Conservation (phyloP, 306 rosid species). For the Glycyrrhiza uralensis region DNA sequence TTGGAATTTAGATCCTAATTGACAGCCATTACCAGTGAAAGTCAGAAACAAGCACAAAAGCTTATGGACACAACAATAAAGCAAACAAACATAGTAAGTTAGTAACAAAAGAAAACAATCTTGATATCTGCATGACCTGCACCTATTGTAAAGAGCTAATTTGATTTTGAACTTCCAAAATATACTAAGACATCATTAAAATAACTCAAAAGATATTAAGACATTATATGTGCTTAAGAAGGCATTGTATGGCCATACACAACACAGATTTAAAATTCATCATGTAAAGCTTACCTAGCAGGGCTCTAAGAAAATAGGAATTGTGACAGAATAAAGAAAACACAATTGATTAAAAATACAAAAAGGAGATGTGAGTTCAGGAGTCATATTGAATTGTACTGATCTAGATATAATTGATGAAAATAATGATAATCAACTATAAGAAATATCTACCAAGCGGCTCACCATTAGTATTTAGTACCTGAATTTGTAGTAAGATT, state of each 20-base stretch:
- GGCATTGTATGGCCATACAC: neutral
- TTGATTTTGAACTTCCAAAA: conserved; percentile 4
- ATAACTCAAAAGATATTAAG: neutral
- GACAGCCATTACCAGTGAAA: conserved; percentile 11
- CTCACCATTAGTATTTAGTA: neutral
- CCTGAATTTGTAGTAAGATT: neutral
- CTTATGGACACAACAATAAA: neutral
- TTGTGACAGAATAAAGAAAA: neutral
- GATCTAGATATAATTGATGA: neutral
- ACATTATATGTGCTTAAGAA: neutral
- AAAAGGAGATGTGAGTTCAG: neutral
- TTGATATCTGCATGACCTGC: neutral
- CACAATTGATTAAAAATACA: neutral
- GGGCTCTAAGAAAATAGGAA: neutral
- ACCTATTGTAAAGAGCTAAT: neutral
- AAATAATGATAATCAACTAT: neutral
- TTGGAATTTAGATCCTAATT: conserved; percentile 26
- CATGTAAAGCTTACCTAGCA: neutral
- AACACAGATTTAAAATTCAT: neutral
- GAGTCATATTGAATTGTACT: neutral
- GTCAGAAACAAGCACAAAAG: conserved; percentile 27
- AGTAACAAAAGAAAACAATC: neutral
- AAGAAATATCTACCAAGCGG: neutral
- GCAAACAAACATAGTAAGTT: neutral
- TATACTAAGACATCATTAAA: neutral